phyloP scores from a whole-genome alignment of 495 filamentous ascomycete species.

The Neurospora tetrasperma region DNA sequence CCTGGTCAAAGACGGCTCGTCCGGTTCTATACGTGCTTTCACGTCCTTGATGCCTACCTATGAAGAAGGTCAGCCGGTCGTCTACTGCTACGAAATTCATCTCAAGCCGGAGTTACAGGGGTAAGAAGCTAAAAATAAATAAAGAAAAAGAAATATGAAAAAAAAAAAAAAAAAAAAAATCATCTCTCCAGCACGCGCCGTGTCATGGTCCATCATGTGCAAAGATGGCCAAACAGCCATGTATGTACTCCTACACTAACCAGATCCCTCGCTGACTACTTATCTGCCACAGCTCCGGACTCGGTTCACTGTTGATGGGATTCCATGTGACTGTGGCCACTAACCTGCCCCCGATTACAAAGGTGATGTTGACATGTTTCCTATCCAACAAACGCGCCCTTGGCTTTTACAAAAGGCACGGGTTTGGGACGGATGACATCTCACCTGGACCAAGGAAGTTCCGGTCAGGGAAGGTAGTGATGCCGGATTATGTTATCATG shows the following conservation, averaged over 20 bases:
- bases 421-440: slow-evolving; percentile 57
- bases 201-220: neutral
- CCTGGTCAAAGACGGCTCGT: slow-evolving; percentile 35
- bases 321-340: slow-evolving; percentile 31
- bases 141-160: too few species aligned
- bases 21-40: slow-evolving; percentile 46
- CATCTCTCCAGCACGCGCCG: neutral
- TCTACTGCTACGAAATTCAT: slow-evolving; percentile 89
- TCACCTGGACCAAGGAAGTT: slow-evolving; percentile 53
- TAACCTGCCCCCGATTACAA: slow-evolving; percentile 45
- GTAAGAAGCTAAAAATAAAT: slow-evolving; percentile 6
- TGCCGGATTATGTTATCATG: slow-evolving; percentile 61
- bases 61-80: slow-evolving; percentile 61
- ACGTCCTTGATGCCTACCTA: slow-evolving; percentile 75
- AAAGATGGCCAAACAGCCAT: neutral
- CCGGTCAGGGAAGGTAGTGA: slow-evolving; percentile 53
- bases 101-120: slow-evolving; percentile 45
- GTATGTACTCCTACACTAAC: neutral
- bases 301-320: slow-evolving; percentile 34
- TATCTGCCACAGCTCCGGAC: slow-evolving; percentile 29
- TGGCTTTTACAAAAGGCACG: slow-evolving; percentile 56
- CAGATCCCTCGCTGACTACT: neutral
- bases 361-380: slow-evolving; percentile 83
- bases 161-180: neutral
- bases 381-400: slow-evolving; percentile 49